Base-by-base conservation (phyloP, 345 rosid genomes). In the Boechera retrofracta region DNA sequence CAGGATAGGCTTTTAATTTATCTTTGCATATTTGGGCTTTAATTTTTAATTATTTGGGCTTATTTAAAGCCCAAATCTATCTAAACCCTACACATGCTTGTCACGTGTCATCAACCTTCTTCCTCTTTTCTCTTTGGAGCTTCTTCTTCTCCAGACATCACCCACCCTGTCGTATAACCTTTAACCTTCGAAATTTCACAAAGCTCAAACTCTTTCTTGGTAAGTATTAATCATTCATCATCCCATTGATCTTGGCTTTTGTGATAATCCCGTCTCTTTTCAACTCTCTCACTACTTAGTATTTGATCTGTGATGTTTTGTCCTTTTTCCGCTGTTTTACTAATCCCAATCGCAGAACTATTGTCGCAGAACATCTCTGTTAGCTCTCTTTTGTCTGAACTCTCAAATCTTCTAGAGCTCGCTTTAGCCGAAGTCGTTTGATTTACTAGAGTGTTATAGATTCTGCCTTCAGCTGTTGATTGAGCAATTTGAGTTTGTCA, bases 61-160 rank as follows among this genome's bases (percentile, higher is more conserved):
- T 74, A 2, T 1, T 1, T 24, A 9, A 1, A 26, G 72, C 72
- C 78, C 66, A 65, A 55, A 6, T 10, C 0, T 2, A 71, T 35
- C 1, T 4, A 10, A 77, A 64, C 67, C 76, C 76, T 77, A 71
- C 80, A 71, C 80, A 70, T 21, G 80, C 71, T 77, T 77, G 13
- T 45, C 80, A 77, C 80, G 76, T 77, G 66, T 4, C 2, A 13
- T 42, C 48, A 11, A 12, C 49, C 31, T 8, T 57, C 42, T 31
- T 11, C 55, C 21, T 51, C 53, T 2, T 15, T 15, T 24, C 44
- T 53, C 16, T 24, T 5, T 1, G 26, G 58, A 56, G 71, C 58
- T 73, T 47, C 44, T 10, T 41, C 44, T 41, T 38, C 42, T 9
- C 6, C 29, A 55, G 33, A 39, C 15, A 33, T 29, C 44, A 38